These are phyloP conservation scores for Kwoniella europaea DNA, from an alignment of 768 basidiomycete genomes.

Conservation along the genomic window DNA sequence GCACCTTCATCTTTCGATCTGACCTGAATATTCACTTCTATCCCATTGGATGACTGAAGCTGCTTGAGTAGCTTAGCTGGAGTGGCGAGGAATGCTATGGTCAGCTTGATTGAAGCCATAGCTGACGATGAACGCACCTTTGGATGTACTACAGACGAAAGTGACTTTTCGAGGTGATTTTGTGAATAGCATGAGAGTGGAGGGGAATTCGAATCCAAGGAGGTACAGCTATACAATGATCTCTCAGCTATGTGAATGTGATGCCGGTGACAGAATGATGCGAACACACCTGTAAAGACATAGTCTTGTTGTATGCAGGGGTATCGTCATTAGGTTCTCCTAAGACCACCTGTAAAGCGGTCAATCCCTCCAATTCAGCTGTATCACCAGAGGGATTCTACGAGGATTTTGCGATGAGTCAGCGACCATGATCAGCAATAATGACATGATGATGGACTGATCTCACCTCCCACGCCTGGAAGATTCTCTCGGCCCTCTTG, in stretches of 20 bases:
- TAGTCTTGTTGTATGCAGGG: conserved; percentile 80
- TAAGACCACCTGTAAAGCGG: conserved; percentile 58
- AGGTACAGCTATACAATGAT: conserved; percentile 77
- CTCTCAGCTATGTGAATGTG: neutral
- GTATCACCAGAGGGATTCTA: conserved; percentile 41
- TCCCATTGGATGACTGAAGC: conserved; percentile 63
- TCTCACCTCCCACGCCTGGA: conserved; percentile 52
- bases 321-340: conserved; percentile 73
- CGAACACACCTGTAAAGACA: conserved; percentile 77
- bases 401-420: neutral
- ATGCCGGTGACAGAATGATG: neutral
- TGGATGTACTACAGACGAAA: conserved; percentile 84
- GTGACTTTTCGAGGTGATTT: conserved; percentile 65
- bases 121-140: conserved; percentile 65
- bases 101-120: neutral
- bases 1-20: conserved; percentile 56
- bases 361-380: conserved; percentile 45
- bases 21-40: conserved; percentile 74
- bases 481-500: conserved; percentile 50
- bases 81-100: neutral
- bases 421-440: too few species aligned
- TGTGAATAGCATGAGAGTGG: conserved; percentile 83
- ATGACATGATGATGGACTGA: too few species aligned
- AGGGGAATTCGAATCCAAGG: conserved; percentile 95
- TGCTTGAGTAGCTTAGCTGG: conserved; percentile 85